Evolutionary conservation across 129 eudicot species (phyloP), one percentile per base, ranked within the genome.

Genomic region (Solidago caesia): DNA sequence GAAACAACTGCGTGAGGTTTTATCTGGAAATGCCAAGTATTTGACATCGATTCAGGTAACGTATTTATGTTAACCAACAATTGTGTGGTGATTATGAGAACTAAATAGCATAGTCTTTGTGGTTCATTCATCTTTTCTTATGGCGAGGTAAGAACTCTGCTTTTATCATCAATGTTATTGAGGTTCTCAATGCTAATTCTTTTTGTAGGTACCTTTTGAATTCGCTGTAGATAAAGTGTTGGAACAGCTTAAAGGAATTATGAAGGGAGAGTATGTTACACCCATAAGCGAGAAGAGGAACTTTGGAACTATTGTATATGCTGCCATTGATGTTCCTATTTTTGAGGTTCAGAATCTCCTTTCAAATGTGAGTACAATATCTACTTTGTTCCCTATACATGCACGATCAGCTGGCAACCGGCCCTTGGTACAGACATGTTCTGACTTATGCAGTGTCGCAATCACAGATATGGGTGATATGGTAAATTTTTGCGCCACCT

Each of bases 31-130:
- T 77, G 81, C 91, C 0, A 89, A 87, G 14, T 85, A 90, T 82
- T 81, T 94, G 8, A 87, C 82, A 71, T 84, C 92, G 15, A 88
- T 94, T 80, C 98, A 94, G 98, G 98, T 92, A 21, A n/a, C 21
- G 5, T 70, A 73, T 73, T 73, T 25, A 29, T 44, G 5, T 7
- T 72, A 74, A 63, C 47, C 51, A 48, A 41, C 41, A 15, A n/a
- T 5, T 9, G 49, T 47, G 5, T 72, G 14, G 6, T 73, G 27
- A 46, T 64, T 74, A 39, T 45, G 27, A 49, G 48, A 52, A 55
- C 12, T 27, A 11, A 65, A 65, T 25, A 47, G 29, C 59, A 13
- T 27, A 11, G 44, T 62, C 67, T 33, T 70, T 43, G 64, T 27
- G 70, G 13, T 60, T 53, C 27, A 2, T 7, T 65, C 9, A 21